Evolutionary conservation across 1,284 basidiomycete species (phyloP).

Genomic region (Sanghuangporus sanghuang): DNA sequence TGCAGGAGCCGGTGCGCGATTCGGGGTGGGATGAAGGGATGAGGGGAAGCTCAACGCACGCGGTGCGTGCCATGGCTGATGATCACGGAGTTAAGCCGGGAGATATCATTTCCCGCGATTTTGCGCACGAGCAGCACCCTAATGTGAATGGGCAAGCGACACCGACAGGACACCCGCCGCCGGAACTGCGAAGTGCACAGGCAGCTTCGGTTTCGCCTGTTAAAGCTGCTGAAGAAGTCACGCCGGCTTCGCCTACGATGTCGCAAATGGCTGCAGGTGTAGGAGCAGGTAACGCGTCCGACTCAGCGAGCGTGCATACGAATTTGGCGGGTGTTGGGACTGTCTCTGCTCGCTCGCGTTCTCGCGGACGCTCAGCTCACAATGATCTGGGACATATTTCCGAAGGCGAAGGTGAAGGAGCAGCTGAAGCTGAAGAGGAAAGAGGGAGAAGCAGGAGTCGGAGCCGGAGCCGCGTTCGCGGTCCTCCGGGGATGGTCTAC

Average conservation of each 20-base stretch:
- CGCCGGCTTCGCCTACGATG: background rate
- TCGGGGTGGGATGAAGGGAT: constrained; percentile 1
- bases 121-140: background rate
- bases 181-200: no score
- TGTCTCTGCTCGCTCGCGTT: constrained; percentile 1
- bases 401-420: background rate
- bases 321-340: constrained; percentile 14
- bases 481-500: constrained; percentile 2
- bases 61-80: background rate
- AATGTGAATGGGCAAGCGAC: background rate
- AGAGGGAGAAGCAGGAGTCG: background rate
- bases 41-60: background rate
- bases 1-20: background rate
- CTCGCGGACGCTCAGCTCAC: background rate
- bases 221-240: background rate
- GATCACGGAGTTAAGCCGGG: background rate
- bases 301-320: background rate
- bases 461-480: constrained; percentile 7
- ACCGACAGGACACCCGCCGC: background rate
- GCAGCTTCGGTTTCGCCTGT: background rate
- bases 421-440: background rate
- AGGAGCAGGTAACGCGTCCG: background rate
- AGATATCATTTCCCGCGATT: background rate
- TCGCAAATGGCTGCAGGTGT: background rate
- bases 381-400: background rate